phyloP scores from a whole-genome alignment of 225 moss, liverwort and hornwort species.

The Asterella californica region DNA sequence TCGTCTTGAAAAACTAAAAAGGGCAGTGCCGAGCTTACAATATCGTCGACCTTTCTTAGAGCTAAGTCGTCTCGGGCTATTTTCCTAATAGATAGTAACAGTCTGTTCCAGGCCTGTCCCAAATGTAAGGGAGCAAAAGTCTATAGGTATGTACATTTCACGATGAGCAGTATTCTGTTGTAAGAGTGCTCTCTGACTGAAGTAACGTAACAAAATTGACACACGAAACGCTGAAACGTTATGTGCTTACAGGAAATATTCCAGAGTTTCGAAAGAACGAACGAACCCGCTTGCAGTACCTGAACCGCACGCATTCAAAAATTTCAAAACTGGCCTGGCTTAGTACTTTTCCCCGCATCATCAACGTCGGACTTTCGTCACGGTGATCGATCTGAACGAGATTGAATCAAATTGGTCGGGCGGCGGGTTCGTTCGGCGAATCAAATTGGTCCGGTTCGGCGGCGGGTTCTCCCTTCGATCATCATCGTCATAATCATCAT shows the following conservation, averaged over 20 bases:
- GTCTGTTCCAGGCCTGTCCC: slow-evolving; percentile 4
- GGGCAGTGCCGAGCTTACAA: background rate
- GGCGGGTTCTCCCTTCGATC: background rate
- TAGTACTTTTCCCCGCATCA: background rate
- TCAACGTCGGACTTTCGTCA: background rate
- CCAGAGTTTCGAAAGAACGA: slow-evolving; percentile 1
- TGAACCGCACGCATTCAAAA: background rate
- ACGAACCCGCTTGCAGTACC: background rate
- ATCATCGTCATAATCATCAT: background rate
- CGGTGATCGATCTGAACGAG: slow-evolving; percentile 9
- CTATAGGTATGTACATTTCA: slow-evolving; percentile 22
- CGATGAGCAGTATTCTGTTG: slow-evolving; percentile 7
- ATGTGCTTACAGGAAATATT: slow-evolving; percentile 13
- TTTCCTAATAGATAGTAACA: slow-evolving; percentile 1
- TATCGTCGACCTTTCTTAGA: background rate
- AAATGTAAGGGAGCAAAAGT: background rate
- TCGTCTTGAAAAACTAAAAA: slow-evolving; percentile 6
- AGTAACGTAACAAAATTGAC: slow-evolving; percentile 24
- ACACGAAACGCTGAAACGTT: slow-evolving; percentile 19
- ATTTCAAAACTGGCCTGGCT: slow-evolving; percentile 1
- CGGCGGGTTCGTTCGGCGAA: too few species aligned
- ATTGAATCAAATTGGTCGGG: background rate
- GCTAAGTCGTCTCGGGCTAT: background rate
- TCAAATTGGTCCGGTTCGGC: too few species aligned
- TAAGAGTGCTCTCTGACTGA: background rate